phyloP scores from a whole-genome alignment of 2,329 filamentous ascomycete species.

The Fusarium sp. region DNA sequence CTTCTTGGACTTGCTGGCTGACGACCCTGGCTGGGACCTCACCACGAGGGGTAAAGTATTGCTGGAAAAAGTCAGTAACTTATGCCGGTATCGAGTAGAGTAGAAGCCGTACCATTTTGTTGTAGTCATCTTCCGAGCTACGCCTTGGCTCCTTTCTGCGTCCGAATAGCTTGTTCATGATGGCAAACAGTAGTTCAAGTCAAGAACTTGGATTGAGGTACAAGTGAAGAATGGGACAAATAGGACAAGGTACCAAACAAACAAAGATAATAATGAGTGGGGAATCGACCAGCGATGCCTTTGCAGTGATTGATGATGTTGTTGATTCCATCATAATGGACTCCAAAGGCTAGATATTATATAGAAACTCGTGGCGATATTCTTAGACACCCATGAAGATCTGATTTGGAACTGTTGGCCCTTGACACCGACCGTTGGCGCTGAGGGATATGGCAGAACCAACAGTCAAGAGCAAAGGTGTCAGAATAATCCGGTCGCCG shows the following conservation, averaged over 20 bases:
- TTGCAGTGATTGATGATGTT: too few relatives aligned
- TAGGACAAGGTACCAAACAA: too few relatives aligned
- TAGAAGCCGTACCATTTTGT: slow-evolving; percentile 1
- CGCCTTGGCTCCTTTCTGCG: slow-evolving; percentile 2
- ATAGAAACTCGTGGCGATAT: too few relatives aligned
- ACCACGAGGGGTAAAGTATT: slow-evolving; percentile 8
- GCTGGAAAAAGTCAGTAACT: too few relatives aligned
- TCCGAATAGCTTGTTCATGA: not conserved
- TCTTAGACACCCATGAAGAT: too few relatives aligned
- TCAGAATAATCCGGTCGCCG: not conserved
- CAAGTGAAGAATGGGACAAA: fast-evolving
- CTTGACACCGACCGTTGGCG: not conserved
- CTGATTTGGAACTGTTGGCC: not conserved
- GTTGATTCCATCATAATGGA: too few relatives aligned
- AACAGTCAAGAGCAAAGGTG: not conserved
- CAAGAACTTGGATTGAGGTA: too few relatives aligned
- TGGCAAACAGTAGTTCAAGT: too few relatives aligned
- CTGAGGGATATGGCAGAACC: not conserved
- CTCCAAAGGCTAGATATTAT: too few relatives aligned
- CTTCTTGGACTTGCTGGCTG: not conserved
- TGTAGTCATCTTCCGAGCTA: slow-evolving; percentile 6
- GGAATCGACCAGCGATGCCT: too few relatives aligned
- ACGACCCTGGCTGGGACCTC: not conserved
- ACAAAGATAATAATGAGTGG: too few relatives aligned
- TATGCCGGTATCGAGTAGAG: too few relatives aligned